These are phyloP conservation scores for Acanthochlamys bracteata DNA, from an alignment of 106 monocot species.

Conservation along the genomic window DNA sequence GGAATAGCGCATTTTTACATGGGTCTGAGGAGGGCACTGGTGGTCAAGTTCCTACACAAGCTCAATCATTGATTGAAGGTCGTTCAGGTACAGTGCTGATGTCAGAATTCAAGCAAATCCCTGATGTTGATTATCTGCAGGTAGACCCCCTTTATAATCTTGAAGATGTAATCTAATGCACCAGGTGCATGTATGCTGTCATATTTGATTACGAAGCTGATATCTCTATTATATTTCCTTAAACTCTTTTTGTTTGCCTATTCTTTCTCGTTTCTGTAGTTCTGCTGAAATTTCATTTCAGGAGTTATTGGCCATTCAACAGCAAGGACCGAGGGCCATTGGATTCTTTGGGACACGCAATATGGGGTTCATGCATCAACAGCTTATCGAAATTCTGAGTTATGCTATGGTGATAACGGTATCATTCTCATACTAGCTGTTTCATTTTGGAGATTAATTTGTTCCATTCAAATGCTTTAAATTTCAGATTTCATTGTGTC, in stretches of 20 bases:
- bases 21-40: conserved; percentile 48
- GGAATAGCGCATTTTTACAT: conserved; percentile 22
- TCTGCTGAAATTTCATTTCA: conserved; percentile 13
- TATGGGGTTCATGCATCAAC: conserved; percentile 99
- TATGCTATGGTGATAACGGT: conserved; percentile 99
- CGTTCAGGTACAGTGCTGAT: conserved; percentile 52
- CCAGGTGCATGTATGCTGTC: not conserved
- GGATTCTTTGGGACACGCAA: conserved; percentile 99
- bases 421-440: conserved; percentile 6
- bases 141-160: conserved; percentile 15
- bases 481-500: not conserved
- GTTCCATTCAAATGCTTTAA: not conserved
- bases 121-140: conserved; percentile 95
- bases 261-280: not conserved
- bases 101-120: conserved; percentile 80
- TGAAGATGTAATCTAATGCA: not conserved
- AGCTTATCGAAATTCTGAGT: conserved; percentile 95
- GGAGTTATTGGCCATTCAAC: conserved; percentile 95
- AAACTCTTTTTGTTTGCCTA: too few species aligned
- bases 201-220: not conserved
- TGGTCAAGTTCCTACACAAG: conserved; percentile 67
- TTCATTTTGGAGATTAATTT: not conserved
- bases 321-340: conserved; percentile 88
- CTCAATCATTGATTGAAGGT: conserved; percentile 74
- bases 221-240: too few species aligned